Evolutionary conservation across 768 basidiomycete species (phyloP).

Genomic region (Tricholoma matsutake): DNA sequence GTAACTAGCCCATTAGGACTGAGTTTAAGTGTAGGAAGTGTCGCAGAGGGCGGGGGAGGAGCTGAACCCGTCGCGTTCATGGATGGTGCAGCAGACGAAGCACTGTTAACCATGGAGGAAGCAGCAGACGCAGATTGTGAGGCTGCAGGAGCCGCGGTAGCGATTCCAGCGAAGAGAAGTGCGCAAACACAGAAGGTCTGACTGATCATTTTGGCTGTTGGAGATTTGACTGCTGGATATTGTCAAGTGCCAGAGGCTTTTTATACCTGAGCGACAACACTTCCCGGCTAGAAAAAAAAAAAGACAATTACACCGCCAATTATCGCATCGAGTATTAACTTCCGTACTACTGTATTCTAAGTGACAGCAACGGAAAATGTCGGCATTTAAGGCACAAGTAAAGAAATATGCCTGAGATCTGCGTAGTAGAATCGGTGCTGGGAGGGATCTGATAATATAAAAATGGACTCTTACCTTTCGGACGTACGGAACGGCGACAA

Average conservation of each 20-base stretch:
- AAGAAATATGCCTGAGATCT: too few species aligned
- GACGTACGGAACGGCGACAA: too few species aligned
- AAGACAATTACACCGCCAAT: background rate
- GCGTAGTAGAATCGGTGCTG: background rate
- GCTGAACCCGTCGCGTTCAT: conserved; percentile 18
- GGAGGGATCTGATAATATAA: background rate
- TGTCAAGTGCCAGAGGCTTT: background rate
- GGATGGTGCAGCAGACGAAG: conserved; percentile 1
- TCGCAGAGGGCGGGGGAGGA: conserved; percentile 32
- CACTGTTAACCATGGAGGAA: background rate
- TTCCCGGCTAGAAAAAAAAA: background rate
- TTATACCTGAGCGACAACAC: background rate
- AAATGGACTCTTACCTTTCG: background rate
- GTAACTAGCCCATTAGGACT: conserved; percentile 43
- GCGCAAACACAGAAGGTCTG: conserved; percentile 32
- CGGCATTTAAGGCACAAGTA: too few species aligned
- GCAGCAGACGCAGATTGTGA: conserved; percentile 19
- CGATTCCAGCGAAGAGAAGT: conserved; percentile 29
- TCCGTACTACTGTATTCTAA: background rate
- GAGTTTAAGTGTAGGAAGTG: conserved; percentile 37
- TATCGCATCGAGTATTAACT: background rate
- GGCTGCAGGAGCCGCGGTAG: conserved; percentile 25
- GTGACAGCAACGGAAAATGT: too few species aligned
- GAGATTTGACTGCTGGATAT: conserved; percentile 4
- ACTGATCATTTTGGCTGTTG: conserved; percentile 31